These are phyloP conservation scores for Epichloe coenophiala DNA, from an alignment of 2,329 filamentous ascomycete genomes.

Conservation along the genomic window DNA sequence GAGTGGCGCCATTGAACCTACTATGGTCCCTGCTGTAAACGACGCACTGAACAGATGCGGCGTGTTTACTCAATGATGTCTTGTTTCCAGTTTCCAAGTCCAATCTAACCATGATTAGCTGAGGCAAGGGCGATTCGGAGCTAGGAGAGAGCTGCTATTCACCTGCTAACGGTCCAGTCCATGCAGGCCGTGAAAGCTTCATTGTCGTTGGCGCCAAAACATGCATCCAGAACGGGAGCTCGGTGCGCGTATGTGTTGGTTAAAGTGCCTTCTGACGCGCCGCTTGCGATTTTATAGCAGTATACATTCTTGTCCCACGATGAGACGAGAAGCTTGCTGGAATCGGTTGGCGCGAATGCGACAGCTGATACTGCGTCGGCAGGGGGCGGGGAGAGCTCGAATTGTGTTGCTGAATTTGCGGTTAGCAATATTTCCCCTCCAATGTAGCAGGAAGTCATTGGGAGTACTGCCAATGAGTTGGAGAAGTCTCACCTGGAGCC, in stretches of 20 bases:
- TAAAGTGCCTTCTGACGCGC: slow-evolving; percentile 40
- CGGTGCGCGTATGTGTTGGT: slow-evolving; percentile 65
- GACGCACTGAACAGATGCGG: slow-evolving; percentile 67
- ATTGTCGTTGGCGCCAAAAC: slow-evolving; percentile 71
- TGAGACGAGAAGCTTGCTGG: slow-evolving; percentile 68
- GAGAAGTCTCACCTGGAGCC: slow-evolving; percentile 26
- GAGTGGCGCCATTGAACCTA: slow-evolving; percentile 19
- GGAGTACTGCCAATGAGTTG: not conserved
- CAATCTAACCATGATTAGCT: slow-evolving; percentile 28
- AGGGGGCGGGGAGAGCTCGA: slow-evolving; percentile 70
- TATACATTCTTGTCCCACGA: slow-evolving; percentile 93
- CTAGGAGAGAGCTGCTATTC: not conserved
- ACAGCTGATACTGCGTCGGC: slow-evolving; percentile 78
- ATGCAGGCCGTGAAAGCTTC: slow-evolving; percentile 78
- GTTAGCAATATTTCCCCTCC: not conserved
- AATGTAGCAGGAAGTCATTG: not conserved
- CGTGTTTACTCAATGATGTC: slow-evolving; percentile 65
- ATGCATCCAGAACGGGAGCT: slow-evolving; percentile 80
- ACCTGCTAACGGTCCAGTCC: slow-evolving; percentile 77
- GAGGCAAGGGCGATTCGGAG: not conserved
- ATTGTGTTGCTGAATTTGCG: slow-evolving; percentile 49
- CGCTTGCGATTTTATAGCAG: slow-evolving; percentile 62
- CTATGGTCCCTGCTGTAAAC: slow-evolving; percentile 66
- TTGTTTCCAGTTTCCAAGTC: slow-evolving; percentile 60
- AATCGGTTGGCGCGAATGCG: slow-evolving; percentile 67